Percentiles rank a stretch among this genome's conserved stretches.
These are phyloP conservation scores for Penicillium sp. DNA, from an alignment of 2,329 filamentous ascomycete genomes.

Conservation along the genomic window DNA sequence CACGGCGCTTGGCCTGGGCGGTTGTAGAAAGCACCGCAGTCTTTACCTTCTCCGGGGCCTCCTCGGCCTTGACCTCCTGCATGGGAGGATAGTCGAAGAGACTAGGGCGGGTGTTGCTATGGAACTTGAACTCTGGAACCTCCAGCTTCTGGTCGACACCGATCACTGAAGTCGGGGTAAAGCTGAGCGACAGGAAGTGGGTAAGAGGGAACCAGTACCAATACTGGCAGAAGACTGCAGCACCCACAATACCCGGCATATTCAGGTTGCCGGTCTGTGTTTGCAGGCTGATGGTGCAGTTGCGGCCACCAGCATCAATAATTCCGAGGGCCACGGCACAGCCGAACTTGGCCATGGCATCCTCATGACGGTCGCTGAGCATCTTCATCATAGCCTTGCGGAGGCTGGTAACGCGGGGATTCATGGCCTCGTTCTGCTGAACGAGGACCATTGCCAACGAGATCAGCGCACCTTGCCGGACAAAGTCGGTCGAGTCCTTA, in stretches of 20 bases:
- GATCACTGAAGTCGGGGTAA: conserved; percentile 95
- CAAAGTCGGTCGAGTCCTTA: conserved; percentile 98
- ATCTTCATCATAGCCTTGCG: conserved; percentile 94
- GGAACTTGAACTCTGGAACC: conserved; percentile 89
- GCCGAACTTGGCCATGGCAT: conserved; percentile 99
- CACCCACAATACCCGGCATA: conserved; percentile 96
- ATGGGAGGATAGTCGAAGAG: conserved; percentile 98
- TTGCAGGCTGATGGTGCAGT: conserved; percentile 96
- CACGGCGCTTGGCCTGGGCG: conserved; percentile 90
- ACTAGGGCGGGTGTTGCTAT: conserved; percentile 89
- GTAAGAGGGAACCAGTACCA: conserved; percentile 99
- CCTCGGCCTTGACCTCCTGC: conserved; percentile 89
- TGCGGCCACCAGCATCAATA: conserved; percentile 94
- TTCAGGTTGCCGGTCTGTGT: conserved; percentile 98
- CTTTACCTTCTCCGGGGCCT: conserved; percentile 87
- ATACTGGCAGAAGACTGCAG: conserved; percentile 97
- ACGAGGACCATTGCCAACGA: conserved; percentile 96
- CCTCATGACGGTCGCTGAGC: conserved; percentile 88
- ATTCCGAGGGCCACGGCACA: conserved; percentile 91
- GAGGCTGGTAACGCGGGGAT: conserved; percentile 86
- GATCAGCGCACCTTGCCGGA: conserved; percentile 92
- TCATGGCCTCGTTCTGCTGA: conserved; percentile 99
- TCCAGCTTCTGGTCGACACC: conserved; percentile 90
- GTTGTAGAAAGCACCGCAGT: conserved; percentile 95
- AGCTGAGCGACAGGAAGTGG: conserved; percentile 92